Evolutionary conservation across 768 basidiomycete species (phyloP).

Genomic region (Boletus subparvulus): DNA sequence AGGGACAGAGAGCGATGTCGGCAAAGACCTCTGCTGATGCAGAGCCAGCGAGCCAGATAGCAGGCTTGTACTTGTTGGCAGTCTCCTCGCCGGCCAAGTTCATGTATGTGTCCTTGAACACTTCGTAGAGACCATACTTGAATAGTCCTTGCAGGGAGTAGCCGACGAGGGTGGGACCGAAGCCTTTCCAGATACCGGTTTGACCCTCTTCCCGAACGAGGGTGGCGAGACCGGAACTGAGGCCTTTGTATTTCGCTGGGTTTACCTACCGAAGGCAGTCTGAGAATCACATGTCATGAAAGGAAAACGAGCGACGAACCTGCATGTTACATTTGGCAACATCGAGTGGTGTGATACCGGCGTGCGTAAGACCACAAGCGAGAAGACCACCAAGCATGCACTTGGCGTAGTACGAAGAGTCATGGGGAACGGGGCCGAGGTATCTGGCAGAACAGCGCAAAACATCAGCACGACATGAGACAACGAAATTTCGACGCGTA

Average conservation of each 20-base stretch:
- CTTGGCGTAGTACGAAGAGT: conserved; percentile 70
- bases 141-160: conserved; percentile 97
- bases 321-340: conserved; percentile 94
- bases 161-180: conserved; percentile 90
- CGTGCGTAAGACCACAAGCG: conserved; percentile 87
- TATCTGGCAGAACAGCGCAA: conserved; percentile 39
- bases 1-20: conserved; percentile 92
- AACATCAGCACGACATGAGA: too few species aligned
- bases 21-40: conserved; percentile 96
- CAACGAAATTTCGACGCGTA: conserved; percentile 23
- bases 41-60: conserved; percentile 92
- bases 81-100: conserved; percentile 84
- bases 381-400: conserved; percentile 86
- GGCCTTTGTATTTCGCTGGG: conserved; percentile 72
- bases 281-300: too few species aligned
- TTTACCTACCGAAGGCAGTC: conserved; percentile 52
- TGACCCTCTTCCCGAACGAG: conserved; percentile 81
- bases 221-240: conserved; percentile 55
- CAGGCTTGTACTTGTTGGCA: conserved; percentile 78
- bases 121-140: conserved; percentile 97
- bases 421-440: conserved; percentile 74
- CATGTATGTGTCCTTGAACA: conserved; percentile 93
- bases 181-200: conserved; percentile 89
- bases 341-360: conserved; percentile 83
- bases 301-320: conserved; percentile 39